Percentiles rank a stretch among this genome's conserved stretches.
Conservation (phyloP, 164 flowering plant genomes). For the Akebia trifoliata region DNA sequence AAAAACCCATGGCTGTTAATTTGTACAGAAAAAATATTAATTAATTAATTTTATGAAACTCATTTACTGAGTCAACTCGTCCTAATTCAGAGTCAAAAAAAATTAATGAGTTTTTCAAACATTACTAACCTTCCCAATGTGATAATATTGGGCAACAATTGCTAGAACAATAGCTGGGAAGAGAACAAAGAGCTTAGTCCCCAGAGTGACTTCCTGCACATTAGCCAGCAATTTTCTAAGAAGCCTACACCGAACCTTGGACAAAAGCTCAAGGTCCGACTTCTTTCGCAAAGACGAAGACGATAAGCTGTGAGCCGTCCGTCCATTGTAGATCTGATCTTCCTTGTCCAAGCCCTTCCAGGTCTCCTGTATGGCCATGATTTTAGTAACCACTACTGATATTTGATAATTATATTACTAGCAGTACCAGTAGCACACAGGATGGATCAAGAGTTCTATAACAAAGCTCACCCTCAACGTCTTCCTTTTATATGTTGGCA, state of each 20-base stretch:
- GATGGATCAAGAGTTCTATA: too few relatives aligned
- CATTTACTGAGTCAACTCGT: too few relatives aligned
- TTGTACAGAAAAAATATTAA: background rate
- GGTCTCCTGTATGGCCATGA: constrained; percentile 5
- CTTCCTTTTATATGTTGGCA: too few relatives aligned
- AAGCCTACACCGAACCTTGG: constrained; percentile 24
- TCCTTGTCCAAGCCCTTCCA: constrained; percentile 42
- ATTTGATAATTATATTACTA: too few relatives aligned
- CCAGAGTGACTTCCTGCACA: constrained; percentile 61
- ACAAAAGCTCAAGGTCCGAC: constrained; percentile 44
- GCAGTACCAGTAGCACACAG: too few relatives aligned
- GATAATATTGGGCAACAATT: constrained; percentile 32
- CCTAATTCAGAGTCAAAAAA: background rate
- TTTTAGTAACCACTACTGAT: too few relatives aligned
- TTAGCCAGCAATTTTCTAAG: constrained; percentile 36
- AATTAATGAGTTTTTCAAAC: background rate
- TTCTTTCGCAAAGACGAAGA: constrained; percentile 61
- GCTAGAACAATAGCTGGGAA: constrained; percentile 64
- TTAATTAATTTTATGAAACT: background rate
- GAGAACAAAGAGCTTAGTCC: constrained; percentile 64
- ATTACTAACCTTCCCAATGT: constrained; percentile 49
- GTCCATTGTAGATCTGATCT: constrained; percentile 34
- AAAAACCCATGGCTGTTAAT: constrained; percentile 75
- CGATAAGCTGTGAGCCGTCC: constrained; percentile 69
- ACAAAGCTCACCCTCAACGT: too few relatives aligned